These are phyloP conservation scores for Penicillium verrucosum DNA, from an alignment of 2,329 filamentous ascomycete species.

Conservation along the genomic window DNA sequence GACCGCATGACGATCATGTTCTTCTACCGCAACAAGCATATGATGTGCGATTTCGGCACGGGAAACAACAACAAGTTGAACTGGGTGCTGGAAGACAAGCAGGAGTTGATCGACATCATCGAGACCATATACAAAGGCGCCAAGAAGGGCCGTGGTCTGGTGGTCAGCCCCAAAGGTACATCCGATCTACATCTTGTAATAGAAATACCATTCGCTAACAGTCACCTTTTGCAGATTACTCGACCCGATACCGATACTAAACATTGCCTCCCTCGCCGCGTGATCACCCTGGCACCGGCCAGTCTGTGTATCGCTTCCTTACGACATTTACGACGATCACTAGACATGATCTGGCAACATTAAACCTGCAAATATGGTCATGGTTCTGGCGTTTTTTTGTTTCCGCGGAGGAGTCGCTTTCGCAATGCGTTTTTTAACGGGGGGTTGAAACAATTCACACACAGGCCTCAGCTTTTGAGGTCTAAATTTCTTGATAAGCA, in stretches of 20 bases:
- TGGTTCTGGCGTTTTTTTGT: constrained; percentile 4
- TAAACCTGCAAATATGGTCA: constrained; percentile 1
- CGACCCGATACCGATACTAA: constrained; percentile 66
- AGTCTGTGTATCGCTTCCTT: constrained; percentile 4
- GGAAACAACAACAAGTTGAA: constrained; percentile 99
- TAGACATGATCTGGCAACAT: constrained; percentile 5
- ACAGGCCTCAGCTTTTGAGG: not conserved
- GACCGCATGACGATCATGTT: constrained; percentile 82
- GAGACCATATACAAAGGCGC: constrained; percentile 98
- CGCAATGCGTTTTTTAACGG: not conserved
- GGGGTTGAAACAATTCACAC: not conserved
- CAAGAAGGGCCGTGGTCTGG: constrained; percentile 94
- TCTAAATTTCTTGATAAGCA: not conserved
- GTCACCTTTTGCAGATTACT: constrained; percentile 50
- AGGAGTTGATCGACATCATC: constrained; percentile 96
- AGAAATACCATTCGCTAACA: not conserved
- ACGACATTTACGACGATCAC: constrained; percentile 20
- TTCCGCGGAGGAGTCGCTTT: not conserved
- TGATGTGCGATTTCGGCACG: constrained; percentile 87
- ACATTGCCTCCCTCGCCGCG: not conserved
- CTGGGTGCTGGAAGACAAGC: constrained; percentile 95
- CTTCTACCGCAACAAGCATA: constrained; percentile 81
- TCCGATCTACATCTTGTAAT: not conserved
- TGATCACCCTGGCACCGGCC: constrained; percentile 1
- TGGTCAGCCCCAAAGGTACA: constrained; percentile 86